These are phyloP conservation scores for Canna indica DNA, from an alignment of 176 grass and related monocot species.

Conservation along the genomic window DNA sequence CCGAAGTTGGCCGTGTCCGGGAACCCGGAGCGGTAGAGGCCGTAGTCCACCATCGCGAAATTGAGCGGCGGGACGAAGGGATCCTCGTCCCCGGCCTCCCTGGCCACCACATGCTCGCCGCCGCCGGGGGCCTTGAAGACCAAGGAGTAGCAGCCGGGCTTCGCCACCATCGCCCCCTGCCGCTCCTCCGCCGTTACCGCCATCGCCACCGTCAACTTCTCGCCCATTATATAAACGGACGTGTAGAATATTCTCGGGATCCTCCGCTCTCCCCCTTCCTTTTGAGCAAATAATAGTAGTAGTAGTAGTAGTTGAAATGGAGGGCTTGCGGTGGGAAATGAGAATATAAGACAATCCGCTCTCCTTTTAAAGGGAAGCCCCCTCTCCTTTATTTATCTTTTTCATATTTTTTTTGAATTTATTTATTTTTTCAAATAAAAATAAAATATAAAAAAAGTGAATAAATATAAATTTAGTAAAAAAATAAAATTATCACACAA, in stretches of 20 bases:
- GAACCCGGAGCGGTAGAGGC: slow-evolving; percentile 70
- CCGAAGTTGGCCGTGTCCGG: slow-evolving; percentile 59
- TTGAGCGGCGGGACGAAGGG: slow-evolving; percentile 65
- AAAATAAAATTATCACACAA: too few species aligned
- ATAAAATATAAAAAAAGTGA: too few species aligned
- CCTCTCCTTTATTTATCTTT: too few species aligned
- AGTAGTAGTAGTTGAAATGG: too few species aligned
- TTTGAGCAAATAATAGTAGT: too few species aligned
- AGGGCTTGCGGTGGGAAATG: too few species aligned
- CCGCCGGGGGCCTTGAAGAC: slow-evolving; percentile 1
- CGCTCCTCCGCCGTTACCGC: neutral
- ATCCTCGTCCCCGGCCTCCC: slow-evolving; percentile 19
- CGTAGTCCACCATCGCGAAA: slow-evolving; percentile 76
- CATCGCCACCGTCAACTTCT: neutral
- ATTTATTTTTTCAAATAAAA: too few species aligned
- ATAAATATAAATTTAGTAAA: too few species aligned
- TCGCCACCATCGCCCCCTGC: neutral
- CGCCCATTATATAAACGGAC: neutral
- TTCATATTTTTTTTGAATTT: too few species aligned
- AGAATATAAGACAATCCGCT: too few species aligned
- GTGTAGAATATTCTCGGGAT: neutral
- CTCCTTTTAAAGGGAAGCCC: too few species aligned
- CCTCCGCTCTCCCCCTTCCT: neutral
- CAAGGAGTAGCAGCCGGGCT: slow-evolving; percentile 4
- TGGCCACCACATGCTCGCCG: neutral